Conservation (phyloP, 305 asterid genomes). For the Ajuga reptans region DNA sequence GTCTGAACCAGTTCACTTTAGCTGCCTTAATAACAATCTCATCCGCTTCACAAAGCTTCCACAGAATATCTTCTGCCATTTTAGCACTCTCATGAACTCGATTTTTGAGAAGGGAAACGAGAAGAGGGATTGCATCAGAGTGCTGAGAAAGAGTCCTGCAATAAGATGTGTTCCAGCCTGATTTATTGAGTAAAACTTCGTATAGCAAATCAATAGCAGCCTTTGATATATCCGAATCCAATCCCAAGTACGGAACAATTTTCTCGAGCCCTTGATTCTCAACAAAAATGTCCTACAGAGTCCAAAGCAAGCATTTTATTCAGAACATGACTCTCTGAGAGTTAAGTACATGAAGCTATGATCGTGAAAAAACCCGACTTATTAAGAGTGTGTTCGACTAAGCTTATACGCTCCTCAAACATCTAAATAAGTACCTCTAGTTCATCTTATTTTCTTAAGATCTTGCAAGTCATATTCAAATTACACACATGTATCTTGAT, state of each 20-base stretch:
- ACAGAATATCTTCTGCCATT: constrained; percentile 36
- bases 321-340: neutral
- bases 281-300: constrained; percentile 35
- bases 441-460: no score
- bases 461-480: no score
- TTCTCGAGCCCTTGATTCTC: constrained; percentile 45
- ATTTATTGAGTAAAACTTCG: constrained; percentile 42
- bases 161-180: constrained; percentile 40
- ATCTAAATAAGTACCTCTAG: no score
- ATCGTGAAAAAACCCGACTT: no score
- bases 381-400: no score
- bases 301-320: neutral
- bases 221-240: constrained; percentile 25
- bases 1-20: constrained; percentile 45
- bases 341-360: no score
- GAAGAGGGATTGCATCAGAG: constrained; percentile 27
- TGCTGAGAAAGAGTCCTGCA: constrained; percentile 38
- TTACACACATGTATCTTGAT: no score
- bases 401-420: no score
- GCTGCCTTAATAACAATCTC: constrained; percentile 46
- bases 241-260: constrained; percentile 29
- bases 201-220: constrained; percentile 44
- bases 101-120: constrained; percentile 33
- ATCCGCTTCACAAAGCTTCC: constrained; percentile 45
- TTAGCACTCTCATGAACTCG: constrained; percentile 15